Evolutionary conservation across 2,329 filamentous ascomycete species (phyloP), one percentile per base, ranked within the genome.

Genomic region (Calonectria crousiana): DNA sequence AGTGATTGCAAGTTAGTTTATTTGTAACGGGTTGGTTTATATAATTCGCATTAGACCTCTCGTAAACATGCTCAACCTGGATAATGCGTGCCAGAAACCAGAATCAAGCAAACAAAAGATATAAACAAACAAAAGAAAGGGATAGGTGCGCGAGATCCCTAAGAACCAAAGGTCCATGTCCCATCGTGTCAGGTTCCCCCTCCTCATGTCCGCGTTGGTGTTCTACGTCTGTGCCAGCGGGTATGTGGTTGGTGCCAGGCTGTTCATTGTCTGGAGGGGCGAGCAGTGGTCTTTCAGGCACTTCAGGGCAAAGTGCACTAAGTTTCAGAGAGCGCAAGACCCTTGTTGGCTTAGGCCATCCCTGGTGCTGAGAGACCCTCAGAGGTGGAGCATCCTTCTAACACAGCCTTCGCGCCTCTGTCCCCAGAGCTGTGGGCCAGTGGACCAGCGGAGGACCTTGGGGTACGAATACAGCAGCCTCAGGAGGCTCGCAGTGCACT

Each of bases 241-340:
- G 49, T 32, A 70, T 49, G 44, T 30, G 47, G 32, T 13, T 51
- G 65, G 26, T 47, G 66, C 66, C 66, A 68, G 30, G 23, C 44
- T 56, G 58, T 51, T 14, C 58, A 70, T 65, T 71, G 49, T 49
- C 28, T 56, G 58, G 49, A 36, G 58, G 49, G 41, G 68, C 20
- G 23, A 38, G 11, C 28, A 38, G 34, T 28, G 58, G 13, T 30
- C 30, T 51, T 38, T 66, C 68, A 71, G 68, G 58, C 60, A 65
- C 30, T 62, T 49, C 60, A 32, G 60, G 41, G 38, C 30, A 65
- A 34, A 65, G 34, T 41, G 47, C 67, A 41, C 71, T 70, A 73
- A 67, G 71, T 73, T 73, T 73, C 71, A 73, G 58, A 70, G 60
- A 60, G 51, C 60, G 20, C 70, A 44, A 47, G 28, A 53, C 67